A percentile compares a stretch with the other conserved stretches of the same genome.
Conservation (phyloP, 2,329 filamentous ascomycete genomes). For the Fusarium caatingaense region DNA sequence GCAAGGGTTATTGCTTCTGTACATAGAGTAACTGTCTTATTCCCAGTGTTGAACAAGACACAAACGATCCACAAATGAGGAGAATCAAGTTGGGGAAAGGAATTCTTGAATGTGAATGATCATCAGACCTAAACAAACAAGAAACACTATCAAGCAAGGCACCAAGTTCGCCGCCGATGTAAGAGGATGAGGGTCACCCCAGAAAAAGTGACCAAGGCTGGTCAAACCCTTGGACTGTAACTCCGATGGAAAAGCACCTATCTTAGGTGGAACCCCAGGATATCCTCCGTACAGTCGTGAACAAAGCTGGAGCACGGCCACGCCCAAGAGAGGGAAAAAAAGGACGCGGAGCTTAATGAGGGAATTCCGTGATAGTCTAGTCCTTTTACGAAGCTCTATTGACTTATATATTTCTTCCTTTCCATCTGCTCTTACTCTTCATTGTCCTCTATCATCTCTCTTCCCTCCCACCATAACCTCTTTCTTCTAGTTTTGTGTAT, state of each 20-base stretch:
- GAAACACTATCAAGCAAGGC: slow-evolving; percentile 9
- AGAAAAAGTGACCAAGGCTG: slow-evolving; percentile 28
- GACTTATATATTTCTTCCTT: slow-evolving; percentile 36
- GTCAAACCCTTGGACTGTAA: slow-evolving; percentile 7
- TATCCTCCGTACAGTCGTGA: background rate
- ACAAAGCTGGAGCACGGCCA: slow-evolving; percentile 8
- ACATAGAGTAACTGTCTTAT: background rate
- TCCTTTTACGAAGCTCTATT: slow-evolving; percentile 15
- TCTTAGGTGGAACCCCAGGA: slow-evolving; percentile 30
- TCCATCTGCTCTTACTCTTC: slow-evolving; percentile 19
- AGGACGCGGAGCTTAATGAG: slow-evolving; percentile 35
- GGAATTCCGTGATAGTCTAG: slow-evolving; percentile 36
- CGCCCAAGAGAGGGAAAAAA: background rate
- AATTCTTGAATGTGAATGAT: background rate
- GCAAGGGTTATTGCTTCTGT: background rate
- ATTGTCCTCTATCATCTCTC: slow-evolving; percentile 2
- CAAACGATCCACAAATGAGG: slow-evolving; percentile 34
- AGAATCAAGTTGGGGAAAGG: slow-evolving; percentile 14
- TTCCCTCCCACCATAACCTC: background rate
- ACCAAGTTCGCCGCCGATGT: slow-evolving; percentile 30
- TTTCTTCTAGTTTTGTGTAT: background rate
- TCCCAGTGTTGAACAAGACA: background rate
- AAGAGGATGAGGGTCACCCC: slow-evolving; percentile 27
- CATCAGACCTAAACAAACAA: background rate
- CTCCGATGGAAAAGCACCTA: slow-evolving; percentile 15